Evolutionary conservation across 2,329 filamentous ascomycete genomes (phyloP), one percentile per base, ranked within the genome.

Genomic region (Grosmannia huntii): DNA sequence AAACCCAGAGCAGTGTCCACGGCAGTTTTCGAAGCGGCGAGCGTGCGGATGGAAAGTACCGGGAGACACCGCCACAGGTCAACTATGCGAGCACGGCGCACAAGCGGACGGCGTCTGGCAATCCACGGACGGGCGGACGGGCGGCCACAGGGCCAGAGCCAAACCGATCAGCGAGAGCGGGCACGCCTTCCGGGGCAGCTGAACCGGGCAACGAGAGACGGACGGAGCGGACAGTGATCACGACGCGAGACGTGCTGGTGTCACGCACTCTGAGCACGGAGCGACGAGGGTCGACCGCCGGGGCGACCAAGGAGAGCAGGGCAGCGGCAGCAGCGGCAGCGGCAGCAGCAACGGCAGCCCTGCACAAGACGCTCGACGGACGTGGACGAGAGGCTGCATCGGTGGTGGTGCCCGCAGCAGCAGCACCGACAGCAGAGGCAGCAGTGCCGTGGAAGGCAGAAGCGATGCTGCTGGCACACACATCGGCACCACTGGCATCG

Each of bases 371-470:
- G 41, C n/a, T 11, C n/a, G 16, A 49, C 21, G 41, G 41, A 23
- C 36, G 53, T 3, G 7, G 12, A 14, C 31, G 46, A n/a, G 27
- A 55, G 27, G 9, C 41, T 1, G 41, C 31, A 21, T 9, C 55
- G 14, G n/a, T 46, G 11, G 16, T 31, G 4, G n/a, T 27, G 5
- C 3, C 54, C 5, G 65, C 66, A 59, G 9, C 54, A 23, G 49
- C 60, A 64, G 76, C 75, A 5, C 27, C 54, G 21, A 19, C 36
- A 7, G 7, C 38, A 5, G 53, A 44, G 21, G 23, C 36, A 5
- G 7, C 38, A 2, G 53, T 71, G 62, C 72, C 75, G 66, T 97
- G 94, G 94, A 85, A 83, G 58, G 92, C 94, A 0, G 81, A 89
- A 68, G 92, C 84, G 10, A 85, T 81, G 1, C 74, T 97, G 25